A percentile compares a stretch with the other conserved stretches of the same genome.
Evolutionary conservation across 495 filamentous ascomycete species (phyloP).

Genomic region (Penicillium roqueforti): DNA sequence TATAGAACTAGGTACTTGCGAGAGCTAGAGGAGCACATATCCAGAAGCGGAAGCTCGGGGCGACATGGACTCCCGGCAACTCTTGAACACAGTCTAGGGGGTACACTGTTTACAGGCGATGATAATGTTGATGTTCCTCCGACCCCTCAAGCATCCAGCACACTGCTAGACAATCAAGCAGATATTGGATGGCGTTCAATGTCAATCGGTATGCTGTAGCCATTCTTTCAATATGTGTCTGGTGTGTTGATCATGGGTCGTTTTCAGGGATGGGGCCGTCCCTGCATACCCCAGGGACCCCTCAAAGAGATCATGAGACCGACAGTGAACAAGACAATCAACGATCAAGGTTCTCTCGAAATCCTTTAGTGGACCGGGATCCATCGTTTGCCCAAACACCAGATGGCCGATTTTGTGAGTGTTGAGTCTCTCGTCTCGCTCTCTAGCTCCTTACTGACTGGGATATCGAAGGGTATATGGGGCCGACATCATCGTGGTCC

Average conservation of each 20-base stretch:
- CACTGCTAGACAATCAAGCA: not conserved
- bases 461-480: constrained; percentile 26
- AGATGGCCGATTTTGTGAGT: constrained; percentile 30
- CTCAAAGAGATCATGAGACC: not conserved
- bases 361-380: constrained; percentile 30
- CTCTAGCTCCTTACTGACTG: not conserved
- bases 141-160: constrained; percentile 1
- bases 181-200: constrained; percentile 8
- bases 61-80: not conserved
- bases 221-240: not conserved
- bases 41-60: not conserved
- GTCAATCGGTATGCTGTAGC: constrained; percentile 1
- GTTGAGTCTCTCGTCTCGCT: no score
- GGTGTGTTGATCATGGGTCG: not conserved
- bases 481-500: constrained; percentile 34
- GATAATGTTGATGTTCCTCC: constrained; percentile 5
- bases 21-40: constrained; percentile 22
- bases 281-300: constrained; percentile 2
- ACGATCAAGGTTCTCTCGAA: constrained; percentile 24
- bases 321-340: constrained; percentile 17
- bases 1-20: constrained; percentile 17
- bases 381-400: constrained; percentile 28
- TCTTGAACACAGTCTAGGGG: not conserved
- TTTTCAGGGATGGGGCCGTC: constrained; percentile 6
- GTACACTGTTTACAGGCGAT: constrained; percentile 3